Percentiles rank a stretch among this genome's conserved stretches.
These are phyloP conservation scores for Nemania diffusa DNA, from an alignment of 2,329 filamentous ascomycete species.

Conservation along the genomic window DNA sequence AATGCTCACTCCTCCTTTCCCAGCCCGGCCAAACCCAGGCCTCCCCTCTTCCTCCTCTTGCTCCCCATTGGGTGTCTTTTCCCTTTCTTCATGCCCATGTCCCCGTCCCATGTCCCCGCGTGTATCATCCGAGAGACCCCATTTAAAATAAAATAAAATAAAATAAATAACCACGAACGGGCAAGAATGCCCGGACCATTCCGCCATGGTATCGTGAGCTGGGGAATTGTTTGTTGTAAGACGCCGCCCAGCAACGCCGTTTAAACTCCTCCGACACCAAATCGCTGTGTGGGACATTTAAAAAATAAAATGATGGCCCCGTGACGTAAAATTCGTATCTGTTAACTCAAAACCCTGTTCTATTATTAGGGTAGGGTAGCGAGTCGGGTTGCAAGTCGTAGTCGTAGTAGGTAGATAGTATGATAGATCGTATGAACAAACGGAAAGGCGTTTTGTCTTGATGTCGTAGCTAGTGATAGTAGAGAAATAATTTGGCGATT, in stretches of 20 bases:
- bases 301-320: slow-evolving; percentile 25
- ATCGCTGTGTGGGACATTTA: slow-evolving; percentile 29
- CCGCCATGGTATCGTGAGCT: slow-evolving; percentile 38
- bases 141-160: neutral
- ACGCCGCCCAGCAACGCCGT: slow-evolving; percentile 42
- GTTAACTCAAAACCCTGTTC: slow-evolving; percentile 22
- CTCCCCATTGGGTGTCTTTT: slow-evolving; percentile 15
- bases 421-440: slow-evolving; percentile 42
- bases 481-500: slow-evolving; percentile 23
- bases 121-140: slow-evolving; percentile 20
- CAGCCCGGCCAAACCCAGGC: neutral
- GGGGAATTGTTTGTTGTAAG: slow-evolving; percentile 31
- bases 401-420: slow-evolving; percentile 11
- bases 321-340: slow-evolving; percentile 37
- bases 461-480: slow-evolving; percentile 15
- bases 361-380: slow-evolving; percentile 21
- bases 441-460: slow-evolving; percentile 35
- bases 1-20: neutral
- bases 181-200: slow-evolving; percentile 18
- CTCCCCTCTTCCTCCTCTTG: neutral
- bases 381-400: neutral
- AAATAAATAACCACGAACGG: slow-evolving; percentile 10
- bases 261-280: slow-evolving; percentile 36
- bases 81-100: slow-evolving; percentile 5
- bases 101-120: slow-evolving; percentile 10